phyloP scores from a whole-genome alignment of 768 basidiomycete species.

The Tubosaeta brunneosetosa region DNA sequence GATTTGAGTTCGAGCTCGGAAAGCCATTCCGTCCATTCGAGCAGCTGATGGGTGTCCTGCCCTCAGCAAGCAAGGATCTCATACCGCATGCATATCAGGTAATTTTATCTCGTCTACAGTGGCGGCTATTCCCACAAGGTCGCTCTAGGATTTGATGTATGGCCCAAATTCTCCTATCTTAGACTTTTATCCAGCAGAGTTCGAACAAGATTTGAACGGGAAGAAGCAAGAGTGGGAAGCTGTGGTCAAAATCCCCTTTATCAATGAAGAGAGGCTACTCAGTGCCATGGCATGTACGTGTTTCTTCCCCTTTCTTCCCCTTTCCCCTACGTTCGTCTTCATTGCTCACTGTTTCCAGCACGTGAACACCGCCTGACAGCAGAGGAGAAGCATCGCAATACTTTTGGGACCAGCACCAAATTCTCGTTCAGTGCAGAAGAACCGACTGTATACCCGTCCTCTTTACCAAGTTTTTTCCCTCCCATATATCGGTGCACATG shows the following conservation, averaged over 20 bases:
- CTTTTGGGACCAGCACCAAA: conserved; percentile 71
- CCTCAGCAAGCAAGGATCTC: conserved; percentile 82
- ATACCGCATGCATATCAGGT: conserved; percentile 87
- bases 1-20: conserved; percentile 84
- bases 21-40: conserved; percentile 89
- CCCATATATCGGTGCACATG: conserved; percentile 77
- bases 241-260: conserved; percentile 97
- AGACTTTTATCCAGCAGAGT: conserved; percentile 91
- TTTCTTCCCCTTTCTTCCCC: background rate
- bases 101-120: background rate
- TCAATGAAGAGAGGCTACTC: conserved; percentile 74
- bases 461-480: conserved; percentile 93
- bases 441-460: conserved; percentile 78
- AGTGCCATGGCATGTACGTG: conserved; percentile 71
- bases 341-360: conserved; percentile 37
- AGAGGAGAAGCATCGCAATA: conserved; percentile 75
- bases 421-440: conserved; percentile 67
- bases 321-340: background rate
- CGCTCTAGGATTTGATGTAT: conserved; percentile 79
- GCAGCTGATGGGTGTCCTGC: conserved; percentile 97
- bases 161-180: conserved; percentile 79
- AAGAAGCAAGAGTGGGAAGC: conserved; percentile 99
- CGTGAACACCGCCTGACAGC: conserved; percentile 71
- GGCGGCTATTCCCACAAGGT: background rate
- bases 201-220: conserved; percentile 92